Evolutionary conservation across 202 grass and related monocot species (phyloP), one percentile per base, ranked within the genome.

Genomic region (Musa balbisiana): DNA sequence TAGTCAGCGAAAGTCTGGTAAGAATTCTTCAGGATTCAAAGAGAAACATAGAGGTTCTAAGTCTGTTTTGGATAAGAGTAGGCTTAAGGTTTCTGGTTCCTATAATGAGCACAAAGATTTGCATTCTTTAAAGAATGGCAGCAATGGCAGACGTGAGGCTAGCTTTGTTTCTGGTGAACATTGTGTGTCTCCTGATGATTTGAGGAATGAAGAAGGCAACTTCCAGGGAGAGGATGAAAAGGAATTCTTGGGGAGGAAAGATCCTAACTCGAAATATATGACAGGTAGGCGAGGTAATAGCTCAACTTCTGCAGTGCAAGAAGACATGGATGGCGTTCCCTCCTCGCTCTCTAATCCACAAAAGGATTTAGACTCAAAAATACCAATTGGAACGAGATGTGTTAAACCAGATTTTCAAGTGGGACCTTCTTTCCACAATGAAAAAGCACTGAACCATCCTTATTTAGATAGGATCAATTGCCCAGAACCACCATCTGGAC

Each of bases 261-360:
- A 82, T 52, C 76, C 55, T 15, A 11, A 62, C 71, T 12, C 26
- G 49, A 92, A 84, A 79, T 65, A 72, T 77, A 80, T 75, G 69
- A 62, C 55, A 76, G 64, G 75, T 74, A 86, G 72, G 76, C 75
- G 81, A 76, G 78, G 83, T 82, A 79, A 77, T 73, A 43, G 74
- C 81, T 79, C 80, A n/a, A 58, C 82, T 79, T 85, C 76, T 86
- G 81, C 52, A 51, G 68, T 84, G 22, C 85, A 77, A 80, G 83
- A 67, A 74, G 85, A 33, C 65, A 76, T 51, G 65, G 83, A 69
- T 73, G 58, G 72, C 82, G 72, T 51, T 53, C 83, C 76, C 55
- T 73, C 69, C n/a, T 10, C 77, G 52, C 81, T 86, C 77, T 9
- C 49, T 74, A 81, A 81, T 82, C 77, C 74, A 53, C 75, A 69